Evolutionary conservation across 345 rosid genomes (phyloP), one percentile per base, ranked within the genome.

Genomic region (Brassica rapa): DNA sequence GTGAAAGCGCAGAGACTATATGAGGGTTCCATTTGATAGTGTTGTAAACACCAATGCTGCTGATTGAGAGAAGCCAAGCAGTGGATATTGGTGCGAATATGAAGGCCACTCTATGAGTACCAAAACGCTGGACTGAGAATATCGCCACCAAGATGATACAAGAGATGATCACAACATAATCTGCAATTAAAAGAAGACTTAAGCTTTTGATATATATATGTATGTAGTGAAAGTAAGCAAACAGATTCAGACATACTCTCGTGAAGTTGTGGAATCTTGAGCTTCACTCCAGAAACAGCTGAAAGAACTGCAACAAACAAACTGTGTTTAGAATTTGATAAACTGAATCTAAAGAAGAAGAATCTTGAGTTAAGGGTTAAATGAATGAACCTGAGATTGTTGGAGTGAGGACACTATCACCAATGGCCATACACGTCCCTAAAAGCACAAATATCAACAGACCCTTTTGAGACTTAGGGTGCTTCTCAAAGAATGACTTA

Each of bases 391-490:
- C 89, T 80, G 97, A 94, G 68, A 94, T 92, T 63, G 98, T 85
- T 67, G 98, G 94, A 70, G 98, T 90, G 49, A 94, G 88, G 51
- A 94, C 87, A 60, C 94, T 92, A 81, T 87, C 90, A 27, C 88
- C 87, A 71, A 92, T 86, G 4, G 91, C 87, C 98, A 94, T 86
- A 76, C 92, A 85, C 51, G 94, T 91, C 59, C 96, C 91, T 9
- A 90, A 74, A 72, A 94, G 88, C 68, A 89, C 92, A 75, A 90
- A 83, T 65, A 90, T 66, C 72, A 92, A 74, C 62, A 94, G 76
- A 76, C 71, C 78, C 66, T 87, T 83, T 49, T 82, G 88, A 21
- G 83, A 78, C 8, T 70, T 84, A 12, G 86, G 89, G 30, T 87
- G 86, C 78, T 87, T 89, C 86, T 85, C 91, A 21, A 88, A 84